These are phyloP conservation scores for Thielaviopsis musarum DNA, from an alignment of 2,329 filamentous ascomycete genomes.

Conservation along the genomic window DNA sequence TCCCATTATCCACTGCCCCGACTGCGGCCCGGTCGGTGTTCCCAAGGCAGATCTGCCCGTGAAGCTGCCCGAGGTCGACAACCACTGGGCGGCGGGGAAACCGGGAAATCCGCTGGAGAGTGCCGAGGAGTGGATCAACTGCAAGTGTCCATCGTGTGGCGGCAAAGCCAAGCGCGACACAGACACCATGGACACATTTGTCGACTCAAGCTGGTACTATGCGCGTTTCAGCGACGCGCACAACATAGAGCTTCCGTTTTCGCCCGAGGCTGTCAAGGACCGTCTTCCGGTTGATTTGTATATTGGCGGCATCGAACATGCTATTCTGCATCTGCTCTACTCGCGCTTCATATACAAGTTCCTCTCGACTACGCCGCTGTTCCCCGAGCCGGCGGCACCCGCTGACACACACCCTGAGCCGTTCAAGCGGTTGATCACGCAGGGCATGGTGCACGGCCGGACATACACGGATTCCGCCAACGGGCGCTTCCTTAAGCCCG, in stretches of 20 bases:
- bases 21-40: conserved; percentile 66
- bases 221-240: conserved; percentile 60
- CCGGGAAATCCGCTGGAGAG: conserved; percentile 63
- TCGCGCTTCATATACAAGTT: conserved; percentile 85
- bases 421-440: conserved; percentile 66
- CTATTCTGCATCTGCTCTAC: conserved; percentile 78
- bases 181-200: conserved; percentile 93
- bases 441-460: conserved; percentile 86
- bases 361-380: conserved; percentile 39
- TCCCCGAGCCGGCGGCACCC: conserved; percentile 23
- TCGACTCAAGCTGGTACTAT: conserved; percentile 91
- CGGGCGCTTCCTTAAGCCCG: conserved; percentile 59
- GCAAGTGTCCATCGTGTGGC: conserved; percentile 56
- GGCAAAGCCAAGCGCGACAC: conserved; percentile 63
- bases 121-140: conserved; percentile 57
- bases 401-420: conserved; percentile 36
- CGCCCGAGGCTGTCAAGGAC: conserved; percentile 34
- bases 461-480: conserved; percentile 61
- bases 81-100: conserved; percentile 50
- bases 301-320: conserved; percentile 77
- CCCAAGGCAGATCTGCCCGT: conserved; percentile 64
- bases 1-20: conserved; percentile 65
- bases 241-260: conserved; percentile 45
- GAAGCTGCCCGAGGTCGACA: conserved; percentile 49
- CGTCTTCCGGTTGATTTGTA: conserved; percentile 71